Evolutionary conservation across 1,284 basidiomycete species (phyloP).

Genomic region (Gymnopus androsaceus): DNA sequence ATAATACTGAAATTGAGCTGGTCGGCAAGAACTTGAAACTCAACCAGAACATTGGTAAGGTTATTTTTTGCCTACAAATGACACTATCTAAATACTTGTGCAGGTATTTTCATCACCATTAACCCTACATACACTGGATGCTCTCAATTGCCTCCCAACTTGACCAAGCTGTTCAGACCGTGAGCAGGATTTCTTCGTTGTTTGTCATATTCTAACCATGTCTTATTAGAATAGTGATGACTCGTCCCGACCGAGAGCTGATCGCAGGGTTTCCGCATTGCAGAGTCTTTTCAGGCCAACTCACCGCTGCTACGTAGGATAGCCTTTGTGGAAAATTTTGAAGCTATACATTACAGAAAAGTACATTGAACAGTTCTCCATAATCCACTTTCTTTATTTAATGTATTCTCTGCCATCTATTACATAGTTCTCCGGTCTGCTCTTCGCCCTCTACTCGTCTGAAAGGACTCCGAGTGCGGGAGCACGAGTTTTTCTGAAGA

Average conservation of each 20-base stretch:
- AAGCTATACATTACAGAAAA: no score
- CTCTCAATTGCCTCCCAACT: slow-evolving; percentile 94
- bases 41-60: slow-evolving; percentile 87
- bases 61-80: background rate
- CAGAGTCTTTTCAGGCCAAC: slow-evolving; percentile 93
- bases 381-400: no score
- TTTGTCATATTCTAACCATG: slow-evolving; percentile 5
- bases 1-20: slow-evolving; percentile 90
- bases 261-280: slow-evolving; percentile 99
- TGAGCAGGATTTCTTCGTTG: slow-evolving; percentile 40
- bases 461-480: no score
- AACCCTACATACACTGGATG: slow-evolving; percentile 98
- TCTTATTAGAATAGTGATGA: slow-evolving; percentile 92
- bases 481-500: no score
- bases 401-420: no score
- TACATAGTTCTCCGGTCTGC: no score
- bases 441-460: no score
- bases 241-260: slow-evolving; percentile 94
- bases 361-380: no score
- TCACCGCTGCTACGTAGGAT: no score
- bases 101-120: slow-evolving; percentile 95
- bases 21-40: slow-evolving; percentile 93
- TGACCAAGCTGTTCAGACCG: slow-evolving; percentile 95
- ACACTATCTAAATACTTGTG: slow-evolving; percentile 13
- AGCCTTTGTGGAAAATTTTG: no score